These are phyloP conservation scores for Kokia cookei DNA, from an alignment of 441 rosid genomes.

Conservation along the genomic window DNA sequence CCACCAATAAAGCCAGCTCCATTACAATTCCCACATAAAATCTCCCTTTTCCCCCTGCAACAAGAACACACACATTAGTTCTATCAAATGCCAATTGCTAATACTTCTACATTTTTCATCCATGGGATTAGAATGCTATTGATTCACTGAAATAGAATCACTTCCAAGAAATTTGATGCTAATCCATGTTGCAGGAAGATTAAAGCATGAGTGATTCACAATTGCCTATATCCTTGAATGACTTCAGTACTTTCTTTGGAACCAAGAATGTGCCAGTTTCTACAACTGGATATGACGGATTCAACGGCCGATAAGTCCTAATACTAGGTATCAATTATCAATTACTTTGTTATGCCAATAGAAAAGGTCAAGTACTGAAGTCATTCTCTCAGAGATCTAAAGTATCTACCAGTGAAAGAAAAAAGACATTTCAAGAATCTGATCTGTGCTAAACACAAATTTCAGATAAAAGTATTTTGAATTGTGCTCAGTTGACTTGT, in stretches of 20 bases:
- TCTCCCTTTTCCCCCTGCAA: constrained; percentile 77
- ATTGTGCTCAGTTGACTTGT: background rate
- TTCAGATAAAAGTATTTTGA: background rate
- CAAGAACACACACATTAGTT: background rate
- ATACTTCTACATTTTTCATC: background rate
- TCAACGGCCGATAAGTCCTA: background rate
- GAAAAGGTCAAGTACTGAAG: background rate
- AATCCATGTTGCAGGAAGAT: background rate
- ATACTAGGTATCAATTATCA: background rate
- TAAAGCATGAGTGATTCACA: background rate
- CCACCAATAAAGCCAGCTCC: constrained; percentile 97
- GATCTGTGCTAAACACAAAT: background rate
- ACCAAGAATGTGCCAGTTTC: background rate
- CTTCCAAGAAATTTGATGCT: background rate
- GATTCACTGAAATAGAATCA: background rate
- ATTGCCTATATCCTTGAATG: background rate
- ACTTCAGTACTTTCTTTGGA: background rate
- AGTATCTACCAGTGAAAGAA: background rate
- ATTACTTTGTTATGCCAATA: background rate
- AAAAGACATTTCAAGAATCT: background rate
- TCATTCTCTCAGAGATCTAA: background rate
- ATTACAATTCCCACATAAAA: constrained; percentile 77
- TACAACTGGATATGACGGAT: background rate
- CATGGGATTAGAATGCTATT: background rate
- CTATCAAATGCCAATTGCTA: background rate